phyloP scores from a whole-genome alignment of 768 basidiomycete species.

The Termitomyces heimii region DNA sequence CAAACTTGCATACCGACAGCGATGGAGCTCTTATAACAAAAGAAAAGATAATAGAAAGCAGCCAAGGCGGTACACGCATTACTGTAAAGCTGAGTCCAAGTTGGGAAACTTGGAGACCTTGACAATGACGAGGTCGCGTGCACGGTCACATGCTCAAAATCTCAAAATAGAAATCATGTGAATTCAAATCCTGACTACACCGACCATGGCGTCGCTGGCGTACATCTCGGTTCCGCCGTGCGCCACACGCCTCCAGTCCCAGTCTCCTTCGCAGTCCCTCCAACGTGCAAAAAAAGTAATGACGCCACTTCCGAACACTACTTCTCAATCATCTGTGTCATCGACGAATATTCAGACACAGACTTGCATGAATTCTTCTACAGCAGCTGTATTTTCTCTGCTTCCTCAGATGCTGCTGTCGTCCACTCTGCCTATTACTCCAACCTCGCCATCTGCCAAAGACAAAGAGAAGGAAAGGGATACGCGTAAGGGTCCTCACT shows the following conservation, averaged over 20 bases:
- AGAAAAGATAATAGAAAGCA: not conserved
- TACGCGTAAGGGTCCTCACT: slow-evolving; percentile 13
- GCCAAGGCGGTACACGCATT: not conserved
- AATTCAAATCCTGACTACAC: not conserved
- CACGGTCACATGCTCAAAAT: not conserved
- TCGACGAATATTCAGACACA: slow-evolving; percentile 15
- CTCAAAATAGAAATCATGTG: not conserved
- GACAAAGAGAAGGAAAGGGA: slow-evolving; percentile 16
- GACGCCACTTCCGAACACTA: slow-evolving; percentile 28
- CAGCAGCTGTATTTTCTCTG: slow-evolving; percentile 25
- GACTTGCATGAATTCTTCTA: slow-evolving; percentile 16
- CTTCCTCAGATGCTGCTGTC: slow-evolving; percentile 36
- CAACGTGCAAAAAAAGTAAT: slow-evolving; percentile 34
- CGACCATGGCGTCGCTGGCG: slow-evolving; percentile 40
- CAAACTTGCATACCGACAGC: not conserved
- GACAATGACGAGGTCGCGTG: too few species aligned
- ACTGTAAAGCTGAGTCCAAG: not conserved
- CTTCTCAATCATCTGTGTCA: slow-evolving; percentile 1
- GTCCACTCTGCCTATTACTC: slow-evolving; percentile 16
- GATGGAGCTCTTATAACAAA: not conserved
- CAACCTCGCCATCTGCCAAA: slow-evolving; percentile 1
- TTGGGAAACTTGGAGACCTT: too few species aligned
- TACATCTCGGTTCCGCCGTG: slow-evolving; percentile 39
- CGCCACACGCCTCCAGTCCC: slow-evolving; percentile 32
- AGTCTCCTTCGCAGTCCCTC: slow-evolving; percentile 12